Evolutionary conservation across 164 flowering plant genomes (phyloP).

Genomic region (Echeveria elegans): DNA sequence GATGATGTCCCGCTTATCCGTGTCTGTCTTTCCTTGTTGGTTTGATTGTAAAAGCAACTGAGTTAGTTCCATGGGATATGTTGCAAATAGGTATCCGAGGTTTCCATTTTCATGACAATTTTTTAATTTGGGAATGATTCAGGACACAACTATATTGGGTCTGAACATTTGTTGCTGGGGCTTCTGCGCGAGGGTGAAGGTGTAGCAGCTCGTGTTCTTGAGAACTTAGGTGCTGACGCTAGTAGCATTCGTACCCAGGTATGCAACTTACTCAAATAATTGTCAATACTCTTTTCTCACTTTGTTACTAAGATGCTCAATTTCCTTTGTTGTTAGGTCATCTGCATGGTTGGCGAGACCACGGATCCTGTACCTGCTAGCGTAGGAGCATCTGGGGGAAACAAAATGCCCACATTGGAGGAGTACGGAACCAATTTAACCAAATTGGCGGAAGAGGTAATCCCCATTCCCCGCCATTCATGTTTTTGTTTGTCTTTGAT

Average conservation of each 20-base stretch:
- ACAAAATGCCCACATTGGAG: slow-evolving; percentile 4
- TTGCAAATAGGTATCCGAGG: too few species aligned
- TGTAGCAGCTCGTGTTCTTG: slow-evolving; percentile 92
- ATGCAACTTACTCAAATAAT: slow-evolving; percentile 14
- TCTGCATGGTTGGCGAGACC: slow-evolving; percentile 7
- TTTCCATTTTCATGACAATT: not conserved
- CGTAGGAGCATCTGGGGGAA: slow-evolving; percentile 3
- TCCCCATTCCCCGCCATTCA: too few species aligned
- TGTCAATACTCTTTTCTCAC: not conserved
- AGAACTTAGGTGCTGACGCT: slow-evolving; percentile 90
- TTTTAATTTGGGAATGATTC: slow-evolving; percentile 13
- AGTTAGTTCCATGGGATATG: not conserved
- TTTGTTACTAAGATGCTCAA: not conserved
- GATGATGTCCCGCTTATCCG: not conserved
- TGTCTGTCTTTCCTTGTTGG: not conserved
- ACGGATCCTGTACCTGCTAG: slow-evolving; percentile 6
- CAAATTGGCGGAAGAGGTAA: slow-evolving; percentile 89
- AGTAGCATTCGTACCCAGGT: slow-evolving; percentile 91
- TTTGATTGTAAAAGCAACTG: not conserved
- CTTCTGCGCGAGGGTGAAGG: slow-evolving; percentile 97
- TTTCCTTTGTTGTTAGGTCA: slow-evolving; percentile 26
- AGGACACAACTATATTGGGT: slow-evolving; percentile 95
- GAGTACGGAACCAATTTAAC: slow-evolving; percentile 81
- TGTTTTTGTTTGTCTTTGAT: not conserved
- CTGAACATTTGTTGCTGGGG: slow-evolving; percentile 92